Base-by-base conservation (phyloP, 2,329 filamentous ascomycete species). In the Purpureocillium takamizusanense region DNA sequence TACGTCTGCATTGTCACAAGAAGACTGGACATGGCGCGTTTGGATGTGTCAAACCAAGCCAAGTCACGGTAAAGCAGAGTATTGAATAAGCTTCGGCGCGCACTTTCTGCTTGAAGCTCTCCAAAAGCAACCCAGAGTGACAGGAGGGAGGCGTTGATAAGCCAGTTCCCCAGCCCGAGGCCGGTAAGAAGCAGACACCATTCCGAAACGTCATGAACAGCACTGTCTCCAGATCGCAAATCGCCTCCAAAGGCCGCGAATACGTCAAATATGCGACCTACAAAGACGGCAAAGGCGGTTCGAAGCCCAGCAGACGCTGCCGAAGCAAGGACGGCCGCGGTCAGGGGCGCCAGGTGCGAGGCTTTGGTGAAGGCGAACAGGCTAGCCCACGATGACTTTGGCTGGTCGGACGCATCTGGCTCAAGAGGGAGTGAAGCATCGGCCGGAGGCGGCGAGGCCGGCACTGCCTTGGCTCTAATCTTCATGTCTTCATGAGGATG, bases 11-110 rank as follows among this genome's bases (percentile, higher is more conserved):
- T 68, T 38, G 79, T 71, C 13, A 81, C 74, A 14, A 94, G 65
- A 31, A 92, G 69, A 14, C 86, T 81, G 1, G 76, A 74, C 14
- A 86, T 71, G 0, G 89, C 90, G 39, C 85, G 78, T 29, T 75
- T 67, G 37, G 81, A 72, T 14, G 70, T 66, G 54, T 95, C 88
- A 52, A 86, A 95, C 88, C 89, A 97, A 33, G 72, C 69, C 54
- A 92, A 76, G 11, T 90, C 77, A 52, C 81, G 86, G 6, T 66
- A 61, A n/a, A 94, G 55, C 28, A 97, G 63, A 2, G 73, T 73
- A 2, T 63, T 50, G 52, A 95, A 95, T 3, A 92, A 60, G 5
- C 62, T 65, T 13, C 70, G 65, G 5, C 87, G 74, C 7, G 78
- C 79, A 34, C 62, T 74, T 25, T 72, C 74, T 1, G 83, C 86